phyloP scores from a whole-genome alignment of 169 alveolate species.

The Babesia ovata region DNA sequence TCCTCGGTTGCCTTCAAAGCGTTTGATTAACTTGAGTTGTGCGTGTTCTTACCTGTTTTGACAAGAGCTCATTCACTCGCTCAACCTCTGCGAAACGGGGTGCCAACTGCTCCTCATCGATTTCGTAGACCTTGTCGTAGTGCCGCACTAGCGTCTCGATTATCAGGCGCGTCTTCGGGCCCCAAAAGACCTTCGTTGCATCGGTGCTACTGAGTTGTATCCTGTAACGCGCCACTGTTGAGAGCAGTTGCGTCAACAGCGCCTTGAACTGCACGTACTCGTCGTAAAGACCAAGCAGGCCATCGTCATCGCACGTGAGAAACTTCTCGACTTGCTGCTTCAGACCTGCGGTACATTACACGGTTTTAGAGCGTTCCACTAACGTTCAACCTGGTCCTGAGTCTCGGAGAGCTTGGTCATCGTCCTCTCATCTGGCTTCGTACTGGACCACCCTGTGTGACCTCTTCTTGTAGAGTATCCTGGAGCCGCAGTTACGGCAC shows the following conservation, averaged over 20 bases:
- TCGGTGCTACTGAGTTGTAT: conserved; percentile 38
- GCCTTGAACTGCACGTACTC: conserved; percentile 41
- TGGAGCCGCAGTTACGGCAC: conserved; percentile 85
- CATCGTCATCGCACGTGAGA: conserved; percentile 34
- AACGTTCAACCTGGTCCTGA: conserved; percentile 40
- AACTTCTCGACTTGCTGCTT: conserved; percentile 35
- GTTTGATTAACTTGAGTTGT: background rate
- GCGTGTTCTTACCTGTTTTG: conserved; percentile 2
- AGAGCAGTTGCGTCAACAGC: conserved; percentile 29
- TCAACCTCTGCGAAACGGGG: conserved; percentile 36
- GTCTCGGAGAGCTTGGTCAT: conserved; percentile 62
- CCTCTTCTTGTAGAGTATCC: conserved; percentile 81
- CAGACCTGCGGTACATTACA: conserved; percentile 10
- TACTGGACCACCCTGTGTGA: conserved; percentile 75
- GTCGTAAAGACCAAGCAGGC: conserved; percentile 1
- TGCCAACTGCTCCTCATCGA: conserved; percentile 51
- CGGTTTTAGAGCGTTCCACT: background rate
- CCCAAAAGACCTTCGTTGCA: conserved; percentile 33
- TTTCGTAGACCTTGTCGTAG: conserved; percentile 61
- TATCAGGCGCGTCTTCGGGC: conserved; percentile 53
- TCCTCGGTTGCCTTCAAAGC: background rate
- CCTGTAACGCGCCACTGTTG: conserved; percentile 45
- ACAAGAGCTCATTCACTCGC: background rate
- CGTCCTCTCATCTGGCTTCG: conserved; percentile 60
- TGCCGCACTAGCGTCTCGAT: conserved; percentile 46